These are phyloP conservation scores for Boletus rubropictus DNA, from an alignment of 768 basidiomycete genomes.

Conservation along the genomic window DNA sequence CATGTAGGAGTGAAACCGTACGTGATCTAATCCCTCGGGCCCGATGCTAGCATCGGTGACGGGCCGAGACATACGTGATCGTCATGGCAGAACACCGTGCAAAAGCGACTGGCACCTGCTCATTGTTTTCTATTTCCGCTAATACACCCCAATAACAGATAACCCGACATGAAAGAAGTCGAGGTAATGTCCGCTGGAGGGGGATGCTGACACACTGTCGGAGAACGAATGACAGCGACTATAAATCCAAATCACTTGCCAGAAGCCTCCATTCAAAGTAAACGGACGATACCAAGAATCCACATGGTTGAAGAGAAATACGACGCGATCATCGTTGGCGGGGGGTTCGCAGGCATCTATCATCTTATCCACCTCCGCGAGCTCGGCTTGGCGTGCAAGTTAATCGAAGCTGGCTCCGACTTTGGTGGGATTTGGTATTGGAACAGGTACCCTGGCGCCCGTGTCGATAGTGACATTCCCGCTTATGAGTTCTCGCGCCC, in stretches of 20 bases:
- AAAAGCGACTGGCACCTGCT: no score
- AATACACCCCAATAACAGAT: neutral
- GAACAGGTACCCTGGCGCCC: slow-evolving; percentile 13
- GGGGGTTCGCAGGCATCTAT: slow-evolving; percentile 4
- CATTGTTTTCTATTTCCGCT: neutral
- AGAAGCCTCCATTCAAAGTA: neutral
- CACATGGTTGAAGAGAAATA: slow-evolving; percentile 1
- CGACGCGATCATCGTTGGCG: slow-evolving; percentile 7
- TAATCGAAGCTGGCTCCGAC: slow-evolving; percentile 7
- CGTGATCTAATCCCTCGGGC: no score
- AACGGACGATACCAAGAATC: neutral
- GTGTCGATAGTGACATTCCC: slow-evolving; percentile 10
- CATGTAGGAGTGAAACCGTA: no score
- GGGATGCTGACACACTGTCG: neutral
- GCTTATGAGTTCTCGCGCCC: slow-evolving; percentile 7
- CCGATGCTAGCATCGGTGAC: no score
- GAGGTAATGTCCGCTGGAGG: no score
- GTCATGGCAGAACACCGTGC: no score
- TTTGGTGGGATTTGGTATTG: slow-evolving; percentile 16
- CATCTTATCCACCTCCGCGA: slow-evolving; percentile 7
- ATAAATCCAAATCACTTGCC: neutral
- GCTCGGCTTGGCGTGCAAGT: slow-evolving; percentile 4
- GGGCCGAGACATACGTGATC: no score
- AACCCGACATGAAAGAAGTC: neutral
- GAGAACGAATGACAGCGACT: neutral